Evolutionary conservation across 2,329 filamentous ascomycete species (phyloP).

Genomic region (Colletotrichum sp.): DNA sequence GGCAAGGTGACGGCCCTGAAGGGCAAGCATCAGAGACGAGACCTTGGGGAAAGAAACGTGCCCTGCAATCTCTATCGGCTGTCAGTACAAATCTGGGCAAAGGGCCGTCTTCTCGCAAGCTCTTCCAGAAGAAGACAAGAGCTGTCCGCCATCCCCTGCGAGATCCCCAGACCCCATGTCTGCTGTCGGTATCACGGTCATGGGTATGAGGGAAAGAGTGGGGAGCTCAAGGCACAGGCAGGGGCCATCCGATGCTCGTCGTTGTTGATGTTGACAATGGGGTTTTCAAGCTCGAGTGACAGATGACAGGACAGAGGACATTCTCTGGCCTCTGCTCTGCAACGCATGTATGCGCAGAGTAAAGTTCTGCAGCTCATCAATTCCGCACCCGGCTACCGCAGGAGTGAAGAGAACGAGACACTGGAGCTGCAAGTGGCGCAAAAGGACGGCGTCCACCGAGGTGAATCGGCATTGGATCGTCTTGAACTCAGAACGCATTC

Average conservation of each 20-base stretch:
- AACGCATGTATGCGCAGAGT: not conserved
- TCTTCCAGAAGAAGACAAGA: slow-evolving; percentile 18
- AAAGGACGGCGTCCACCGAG: not conserved
- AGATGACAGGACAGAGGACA: not conserved
- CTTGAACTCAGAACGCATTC: not conserved
- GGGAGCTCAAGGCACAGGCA: not conserved
- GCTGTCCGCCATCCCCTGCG: slow-evolving; percentile 8
- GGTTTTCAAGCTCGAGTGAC: not conserved
- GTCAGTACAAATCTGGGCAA: slow-evolving; percentile 6
- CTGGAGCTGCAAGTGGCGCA: not conserved
- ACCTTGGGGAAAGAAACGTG: not conserved
- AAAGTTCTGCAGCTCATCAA: not conserved
- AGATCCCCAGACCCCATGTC: slow-evolving; percentile 10
- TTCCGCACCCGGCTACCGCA: not conserved
- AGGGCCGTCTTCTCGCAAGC: slow-evolving; percentile 24
- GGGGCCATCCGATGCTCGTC: not conserved
- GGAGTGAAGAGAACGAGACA: not conserved
- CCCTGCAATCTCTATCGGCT: slow-evolving; percentile 9
- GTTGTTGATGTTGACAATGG: not conserved
- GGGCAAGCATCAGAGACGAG: not conserved
- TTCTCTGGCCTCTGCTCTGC: not conserved
- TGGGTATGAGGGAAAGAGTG: not conserved
- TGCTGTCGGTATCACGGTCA: slow-evolving; percentile 9
- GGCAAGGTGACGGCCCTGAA: not conserved
- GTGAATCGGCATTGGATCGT: not conserved